Percentiles rank a stretch among this genome's conserved stretches.
Conservation (phyloP, 176 grass and related monocot genomes). For the Melocanna baccifera region DNA sequence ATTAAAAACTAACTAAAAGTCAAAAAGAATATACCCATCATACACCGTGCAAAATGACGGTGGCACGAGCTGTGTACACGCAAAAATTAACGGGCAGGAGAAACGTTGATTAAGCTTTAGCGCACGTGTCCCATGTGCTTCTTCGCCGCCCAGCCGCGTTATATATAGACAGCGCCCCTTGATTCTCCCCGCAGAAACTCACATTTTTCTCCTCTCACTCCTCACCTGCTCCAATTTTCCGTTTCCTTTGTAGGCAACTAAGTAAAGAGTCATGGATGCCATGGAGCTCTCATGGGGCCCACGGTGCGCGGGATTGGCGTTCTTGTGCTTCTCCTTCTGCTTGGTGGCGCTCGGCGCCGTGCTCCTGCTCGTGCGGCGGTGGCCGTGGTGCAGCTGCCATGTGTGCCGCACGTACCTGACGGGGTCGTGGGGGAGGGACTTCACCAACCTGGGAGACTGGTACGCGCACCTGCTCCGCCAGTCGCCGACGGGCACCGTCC, state of each 20-base stretch:
- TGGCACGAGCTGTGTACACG: not conserved
- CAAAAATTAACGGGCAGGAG: not conserved
- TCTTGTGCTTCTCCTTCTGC: constrained; percentile 23
- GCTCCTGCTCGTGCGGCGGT: constrained; percentile 17
- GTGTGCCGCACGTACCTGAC: constrained; percentile 56
- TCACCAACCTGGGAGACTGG: constrained; percentile 74
- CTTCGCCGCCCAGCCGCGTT: not conserved
- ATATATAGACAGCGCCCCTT: constrained; percentile 11
- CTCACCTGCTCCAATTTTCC: not conserved
- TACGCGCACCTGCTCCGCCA: constrained; percentile 55
- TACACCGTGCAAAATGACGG: not conserved
- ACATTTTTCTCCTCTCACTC: not conserved
- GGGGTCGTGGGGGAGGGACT: constrained; percentile 60
- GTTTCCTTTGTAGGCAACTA: not conserved
- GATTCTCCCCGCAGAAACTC: not conserved
- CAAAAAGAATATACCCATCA: no score
- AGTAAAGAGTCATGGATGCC: not conserved
- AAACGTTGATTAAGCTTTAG: not conserved
- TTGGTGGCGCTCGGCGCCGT: constrained; percentile 28
- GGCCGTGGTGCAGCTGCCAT: constrained; percentile 57
- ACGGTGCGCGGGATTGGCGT: not conserved
- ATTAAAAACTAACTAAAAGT: accelerated
- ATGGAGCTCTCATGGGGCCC: not conserved
- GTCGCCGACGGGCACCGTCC: constrained; percentile 54
- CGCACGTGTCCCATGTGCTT: constrained; percentile 36